Evolutionary conservation across 805 yeast genomes (phyloP).

Genomic region (Schwanniomyces pseudopolymorphus): DNA sequence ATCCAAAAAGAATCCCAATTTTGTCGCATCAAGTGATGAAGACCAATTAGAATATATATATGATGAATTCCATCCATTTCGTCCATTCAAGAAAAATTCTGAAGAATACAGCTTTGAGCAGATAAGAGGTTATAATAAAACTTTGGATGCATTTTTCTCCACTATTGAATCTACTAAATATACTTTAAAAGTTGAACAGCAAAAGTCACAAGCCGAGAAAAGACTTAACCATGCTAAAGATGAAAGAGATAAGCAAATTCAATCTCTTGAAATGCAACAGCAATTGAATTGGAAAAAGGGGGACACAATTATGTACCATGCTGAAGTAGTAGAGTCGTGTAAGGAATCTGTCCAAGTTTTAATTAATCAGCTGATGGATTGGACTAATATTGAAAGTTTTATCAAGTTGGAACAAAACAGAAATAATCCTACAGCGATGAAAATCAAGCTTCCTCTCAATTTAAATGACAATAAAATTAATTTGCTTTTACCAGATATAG

Average conservation of each 20-base stretch:
- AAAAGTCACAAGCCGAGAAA: conserved; percentile 71
- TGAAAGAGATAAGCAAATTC: conserved; percentile 71
- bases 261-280: conserved; percentile 63
- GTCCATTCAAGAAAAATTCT: conserved; percentile 44
- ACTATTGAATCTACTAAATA: conserved; percentile 80
- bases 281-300: conserved; percentile 67
- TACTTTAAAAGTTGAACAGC: conserved; percentile 71
- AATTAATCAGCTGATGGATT: conserved; percentile 85
- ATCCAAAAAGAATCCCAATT: conserved; percentile 56
- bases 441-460: conserved; percentile 67
- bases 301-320: conserved; percentile 64
- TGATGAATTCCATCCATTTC: conserved; percentile 72
- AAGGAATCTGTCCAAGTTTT: conserved; percentile 63
- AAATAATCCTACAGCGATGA: conserved; percentile 61
- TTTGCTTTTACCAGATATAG: conserved; percentile 52
- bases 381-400: conserved; percentile 82
- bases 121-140: conserved; percentile 69
- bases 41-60: conserved; percentile 49
- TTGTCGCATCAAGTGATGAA: conserved; percentile 33
- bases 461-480: conserved; percentile 67
- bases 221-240: conserved; percentile 71
- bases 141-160: conserved; percentile 83
- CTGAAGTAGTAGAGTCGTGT: conserved; percentile 71
- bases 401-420: conserved; percentile 67
- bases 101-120: conserved; percentile 36